Evolutionary conservation across 176 grass and related monocot species (phyloP), one percentile per base, ranked within the genome.

Genomic region (Musa schizocarpa): DNA sequence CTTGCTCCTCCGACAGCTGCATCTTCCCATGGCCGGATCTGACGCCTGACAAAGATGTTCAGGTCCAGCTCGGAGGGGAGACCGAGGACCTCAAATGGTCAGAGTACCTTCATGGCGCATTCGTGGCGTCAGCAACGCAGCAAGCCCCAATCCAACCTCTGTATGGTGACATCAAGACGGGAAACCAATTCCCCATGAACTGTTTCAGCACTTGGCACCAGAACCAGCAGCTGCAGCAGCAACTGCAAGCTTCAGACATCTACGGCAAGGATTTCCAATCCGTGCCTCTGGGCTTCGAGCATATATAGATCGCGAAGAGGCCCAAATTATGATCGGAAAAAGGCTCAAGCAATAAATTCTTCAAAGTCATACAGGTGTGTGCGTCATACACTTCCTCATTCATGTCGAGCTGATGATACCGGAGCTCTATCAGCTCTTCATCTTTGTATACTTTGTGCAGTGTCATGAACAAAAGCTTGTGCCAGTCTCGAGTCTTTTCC

Each of bases 11-110:
- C 67, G 86, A 88, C 54, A 72, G 76, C 56, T 74, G 81, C 52
- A 55, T 80, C n/a, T 87, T 89, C 80, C 77, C 87, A 66, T 93
- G 90, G 90, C 73, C 87, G n/a, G 85, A 87, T 5, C 74, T 85
- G 11, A 48, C 76, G 43, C 74, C 86, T 52, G 82, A 85, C 20
- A 83, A 85, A 13, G 90, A 85, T 63, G 54, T 26, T 23, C 83
- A 72, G 65, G 66, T 71, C 27, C 81, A 90, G 13, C 75, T 87
- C 2, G 80, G 80, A 5, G 54, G 69, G 4, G 69, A 80, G 56
- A 49, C 57, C 20, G 90, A 93, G 67, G 90, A 93, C 65, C 82
- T 93, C 72, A 89, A 87, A 81, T 93, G 90, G 90, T 88, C 85
- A 21, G 90, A 89, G 66, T 83, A 89, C 77, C 82, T 87, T 57